Percentiles rank a stretch among this genome's conserved stretches.
Conservation (phyloP, 176 grass and related monocot genomes). For the Echinochloa phyllopogon region DNA sequence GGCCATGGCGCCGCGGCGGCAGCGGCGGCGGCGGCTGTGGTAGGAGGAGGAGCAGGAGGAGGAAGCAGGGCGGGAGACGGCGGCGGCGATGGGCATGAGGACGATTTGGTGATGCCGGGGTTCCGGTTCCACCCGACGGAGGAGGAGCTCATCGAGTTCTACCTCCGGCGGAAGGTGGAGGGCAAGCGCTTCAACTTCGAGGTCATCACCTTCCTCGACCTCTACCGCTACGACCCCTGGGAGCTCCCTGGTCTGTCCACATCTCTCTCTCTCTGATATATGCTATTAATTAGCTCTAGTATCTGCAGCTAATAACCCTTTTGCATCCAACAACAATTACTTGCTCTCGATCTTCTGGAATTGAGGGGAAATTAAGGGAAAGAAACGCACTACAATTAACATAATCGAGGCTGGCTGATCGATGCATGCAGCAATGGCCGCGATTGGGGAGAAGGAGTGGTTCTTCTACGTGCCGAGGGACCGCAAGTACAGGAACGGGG, state of each 20-base stretch:
- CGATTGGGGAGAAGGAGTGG: slow-evolving; percentile 99
- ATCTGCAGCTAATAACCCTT: too few relatives aligned
- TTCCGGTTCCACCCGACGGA: slow-evolving; percentile 99
- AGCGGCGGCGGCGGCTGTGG: not conserved
- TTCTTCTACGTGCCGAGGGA: slow-evolving; percentile 98
- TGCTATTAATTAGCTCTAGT: too few relatives aligned
- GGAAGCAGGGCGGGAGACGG: slow-evolving; percentile 38
- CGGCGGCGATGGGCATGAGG: slow-evolving; percentile 64
- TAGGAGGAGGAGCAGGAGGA: not conserved
- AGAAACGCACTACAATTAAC: not conserved
- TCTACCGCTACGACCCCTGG: slow-evolving; percentile 98
- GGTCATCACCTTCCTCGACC: slow-evolving; percentile 92
- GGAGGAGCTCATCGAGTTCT: slow-evolving; percentile 99
- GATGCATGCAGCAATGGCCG: slow-evolving; percentile 62
- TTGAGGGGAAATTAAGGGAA: not conserved
- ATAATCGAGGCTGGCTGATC: not conserved
- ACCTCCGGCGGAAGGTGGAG: slow-evolving; percentile 92
- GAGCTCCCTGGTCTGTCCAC: slow-evolving; percentile 78
- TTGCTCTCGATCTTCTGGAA: too few relatives aligned
- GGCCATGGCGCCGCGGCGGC: slow-evolving; percentile 16
- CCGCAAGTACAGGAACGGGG: slow-evolving; percentile 96
- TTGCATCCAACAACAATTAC: too few relatives aligned
- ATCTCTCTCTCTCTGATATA: too few relatives aligned
- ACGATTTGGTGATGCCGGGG: slow-evolving; percentile 90
- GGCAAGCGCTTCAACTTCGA: slow-evolving; percentile 98